Percentiles rank a stretch among this genome's conserved stretches.
Conservation (phyloP, 2,329 filamentous ascomycete species). For the Aspergillus aculeatinus region DNA sequence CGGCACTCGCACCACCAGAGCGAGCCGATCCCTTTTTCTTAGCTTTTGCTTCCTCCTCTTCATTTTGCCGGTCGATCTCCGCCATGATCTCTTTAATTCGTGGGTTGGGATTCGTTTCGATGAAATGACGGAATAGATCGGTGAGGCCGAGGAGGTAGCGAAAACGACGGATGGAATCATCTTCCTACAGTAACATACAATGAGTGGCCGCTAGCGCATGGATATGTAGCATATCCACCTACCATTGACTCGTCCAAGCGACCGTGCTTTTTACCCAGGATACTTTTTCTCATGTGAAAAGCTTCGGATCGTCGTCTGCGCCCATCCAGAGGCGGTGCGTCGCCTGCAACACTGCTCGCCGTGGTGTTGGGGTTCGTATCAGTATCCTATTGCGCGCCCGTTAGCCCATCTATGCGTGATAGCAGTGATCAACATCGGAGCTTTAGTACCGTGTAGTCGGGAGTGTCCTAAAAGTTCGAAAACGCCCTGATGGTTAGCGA, state of each 20-base stretch:
- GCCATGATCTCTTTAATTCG: conserved; percentile 90
- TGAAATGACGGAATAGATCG: conserved; percentile 97
- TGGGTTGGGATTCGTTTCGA: conserved; percentile 94
- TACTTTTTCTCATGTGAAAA: conserved; percentile 83
- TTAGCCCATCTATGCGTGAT: background rate
- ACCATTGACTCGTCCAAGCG: conserved; percentile 90
- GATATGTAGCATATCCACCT: conserved; percentile 25
- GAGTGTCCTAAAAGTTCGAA: conserved; percentile 57
- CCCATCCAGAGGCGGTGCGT: conserved; percentile 66
- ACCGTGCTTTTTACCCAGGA: conserved; percentile 94
- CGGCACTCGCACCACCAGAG: conserved; percentile 78
- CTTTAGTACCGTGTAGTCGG: conserved; percentile 57
- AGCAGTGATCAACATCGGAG: background rate
- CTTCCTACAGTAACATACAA: conserved; percentile 60
- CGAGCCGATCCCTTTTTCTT: conserved; percentile 76
- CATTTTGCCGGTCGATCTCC: conserved; percentile 92
- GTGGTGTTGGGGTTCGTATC: conserved; percentile 66
- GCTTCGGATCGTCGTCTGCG: conserved; percentile 83
- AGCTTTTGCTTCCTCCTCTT: conserved; percentile 63
- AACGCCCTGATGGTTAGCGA: conserved; percentile 13
- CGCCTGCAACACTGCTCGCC: conserved; percentile 83
- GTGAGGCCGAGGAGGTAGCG: conserved; percentile 92
- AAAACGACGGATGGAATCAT: conserved; percentile 92
- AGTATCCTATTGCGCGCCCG: conserved; percentile 52
- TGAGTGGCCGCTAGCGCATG: conserved; percentile 12